Conservation (phyloP, 2,329 filamentous ascomycete species). For the Claviceps sp. region DNA sequence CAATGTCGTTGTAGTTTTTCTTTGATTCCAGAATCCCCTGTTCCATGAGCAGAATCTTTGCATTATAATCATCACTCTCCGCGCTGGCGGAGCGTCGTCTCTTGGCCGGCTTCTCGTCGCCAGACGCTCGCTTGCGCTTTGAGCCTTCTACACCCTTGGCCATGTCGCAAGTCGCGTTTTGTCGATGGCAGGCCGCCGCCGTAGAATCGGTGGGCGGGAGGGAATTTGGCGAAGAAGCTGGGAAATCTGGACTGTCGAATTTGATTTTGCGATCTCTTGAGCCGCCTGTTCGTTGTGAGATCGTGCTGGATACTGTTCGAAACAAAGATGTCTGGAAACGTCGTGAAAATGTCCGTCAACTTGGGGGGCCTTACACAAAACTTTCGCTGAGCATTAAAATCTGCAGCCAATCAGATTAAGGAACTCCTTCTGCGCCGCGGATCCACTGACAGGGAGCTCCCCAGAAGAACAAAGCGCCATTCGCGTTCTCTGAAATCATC, state of each 20-base stretch:
- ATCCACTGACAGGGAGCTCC: background rate
- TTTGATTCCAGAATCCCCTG: slow-evolving; percentile 71
- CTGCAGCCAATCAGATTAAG: slow-evolving; percentile 4
- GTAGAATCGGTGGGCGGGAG: background rate
- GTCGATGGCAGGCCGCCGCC: background rate
- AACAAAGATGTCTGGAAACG: background rate
- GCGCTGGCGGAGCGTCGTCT: slow-evolving; percentile 33
- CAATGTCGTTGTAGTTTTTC: slow-evolving; percentile 87
- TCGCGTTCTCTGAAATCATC: background rate
- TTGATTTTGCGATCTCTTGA: background rate
- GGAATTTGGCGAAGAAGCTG: no score
- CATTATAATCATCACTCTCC: slow-evolving; percentile 40
- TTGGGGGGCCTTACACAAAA: background rate
- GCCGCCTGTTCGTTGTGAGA: background rate
- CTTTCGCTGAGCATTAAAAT: slow-evolving; percentile 4
- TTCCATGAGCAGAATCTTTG: slow-evolving; percentile 63
- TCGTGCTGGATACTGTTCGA: background rate
- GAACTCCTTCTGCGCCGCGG: background rate
- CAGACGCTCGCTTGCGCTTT: slow-evolving; percentile 40
- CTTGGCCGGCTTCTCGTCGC: slow-evolving; percentile 34
- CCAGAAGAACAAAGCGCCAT: background rate
- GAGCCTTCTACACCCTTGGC: slow-evolving; percentile 11
- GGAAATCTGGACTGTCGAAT: background rate
- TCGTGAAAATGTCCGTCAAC: background rate
- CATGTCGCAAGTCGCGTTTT: slow-evolving; percentile 12